Evolutionary conservation across 2,329 filamentous ascomycete genomes (phyloP), one percentile per base, ranked within the genome.

Genomic region (Fusarium sp.): DNA sequence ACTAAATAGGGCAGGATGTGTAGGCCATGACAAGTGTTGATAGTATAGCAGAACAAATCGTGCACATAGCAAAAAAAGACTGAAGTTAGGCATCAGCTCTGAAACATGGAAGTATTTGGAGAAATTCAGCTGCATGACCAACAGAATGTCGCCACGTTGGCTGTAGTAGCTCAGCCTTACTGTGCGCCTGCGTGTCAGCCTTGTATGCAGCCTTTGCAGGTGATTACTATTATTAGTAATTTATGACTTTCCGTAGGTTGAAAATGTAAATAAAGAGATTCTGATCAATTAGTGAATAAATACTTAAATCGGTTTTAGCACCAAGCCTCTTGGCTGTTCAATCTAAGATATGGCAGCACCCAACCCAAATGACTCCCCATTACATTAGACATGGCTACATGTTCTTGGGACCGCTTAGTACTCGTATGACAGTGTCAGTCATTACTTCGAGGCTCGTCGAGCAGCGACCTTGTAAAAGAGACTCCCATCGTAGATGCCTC

Each of bases 191-290:
- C 4, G 6, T 12, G 46, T 30, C 19, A 2, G 28, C 46, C 46
- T 49, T 30, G 3, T 44, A 18, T 30, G 19, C 46, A 28, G 8
- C 1, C 4, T 15, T 15, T 46, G 23, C 43, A 28, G 13, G 13
- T 13, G 7, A 19, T 6, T 15, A 21, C 19, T 18, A 49, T n/a
- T 12, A 1, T 30, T 16, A 2, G 25, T 2, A 18, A 9, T 9
- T 30, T 12, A n/a, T 30, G 19, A 0, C 4, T 5, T 2, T 3
- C 0, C 4, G 25, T 10, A 4, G 6, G 4, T 21, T 47, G 9
- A 1, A 30, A 21, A 11, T 30, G 25, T 30, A 11, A 30, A 13
- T 28, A 21, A 18, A 5, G 5, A 28, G 11, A 15, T 21, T 4
- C 2, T 28, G 18, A 9, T 46, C 8, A 3, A 28, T 21, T 15